Base-by-base conservation (phyloP, 2,329 filamentous ascomycete species). In the Corynespora cassiicola region DNA sequence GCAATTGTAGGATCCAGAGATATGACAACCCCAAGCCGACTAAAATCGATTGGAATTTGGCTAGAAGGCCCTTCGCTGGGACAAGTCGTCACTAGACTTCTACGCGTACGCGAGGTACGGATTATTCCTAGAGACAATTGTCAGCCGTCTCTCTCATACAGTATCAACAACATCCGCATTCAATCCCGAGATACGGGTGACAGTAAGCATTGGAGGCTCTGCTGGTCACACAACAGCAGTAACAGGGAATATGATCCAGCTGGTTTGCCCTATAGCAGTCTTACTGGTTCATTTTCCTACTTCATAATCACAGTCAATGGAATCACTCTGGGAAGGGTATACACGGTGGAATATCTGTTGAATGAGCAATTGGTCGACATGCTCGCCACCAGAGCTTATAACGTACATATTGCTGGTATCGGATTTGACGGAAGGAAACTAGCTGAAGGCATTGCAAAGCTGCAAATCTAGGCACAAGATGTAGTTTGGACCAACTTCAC, bases 221-320 rank as follows among this genome's bases (percentile, higher is more conserved):
- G 34, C 22, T 69, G 63, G 65, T 34, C 27, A 10, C 58, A 37
- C 19, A 30, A 27, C 14, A 14, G 26, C 12, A 28, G 17, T 8
- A 14, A 27, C 4, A 12, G 7, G 15, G 16, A 25, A 7, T 21
- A 5, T 2, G 34, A 9, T 16, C 8, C 31, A 2, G 4, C 27
- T 3, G 48, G 41, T 2, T 24, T 65, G 7, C 65, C 64, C 2
- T 58, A 51, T 31, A 70, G 66, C 22, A n/a, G 39, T 1, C 28
- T 61, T 2, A 71, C 66, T 3, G 68, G 68, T 0, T 50, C 64
- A 1, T 66, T 67, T 30, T 52, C 65, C 1, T 49, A 68, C 27
- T 70, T 70, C 25, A 2, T 21, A 1, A 39, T 71, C 7, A 6
- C 31, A 1, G 25, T 65, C 9, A 42, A 60, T 26, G 63, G 50